Percentiles rank a stretch among this genome's conserved stretches.
These are phyloP conservation scores for Begonia peltatifolia DNA, from an alignment of 306 rosid species.

Conservation along the genomic window DNA sequence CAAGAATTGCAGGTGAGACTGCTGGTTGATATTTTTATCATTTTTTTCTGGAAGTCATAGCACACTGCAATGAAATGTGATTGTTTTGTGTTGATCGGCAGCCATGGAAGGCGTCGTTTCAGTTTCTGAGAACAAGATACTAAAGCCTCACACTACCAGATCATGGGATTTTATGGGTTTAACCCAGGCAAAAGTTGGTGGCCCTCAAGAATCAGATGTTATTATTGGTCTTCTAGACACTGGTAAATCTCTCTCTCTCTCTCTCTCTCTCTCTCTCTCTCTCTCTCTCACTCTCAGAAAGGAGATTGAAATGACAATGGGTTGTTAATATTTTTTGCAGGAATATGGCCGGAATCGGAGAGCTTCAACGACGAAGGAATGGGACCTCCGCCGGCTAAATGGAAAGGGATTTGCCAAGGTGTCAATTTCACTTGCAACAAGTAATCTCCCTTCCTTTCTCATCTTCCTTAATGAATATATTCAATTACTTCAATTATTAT, in stretches of 20 bases:
- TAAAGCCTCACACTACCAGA: constrained; percentile 25
- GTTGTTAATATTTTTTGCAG: constrained; percentile 16
- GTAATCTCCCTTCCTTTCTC: constrained; percentile 8
- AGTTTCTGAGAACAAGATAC: constrained; percentile 19
- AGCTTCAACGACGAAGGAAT: constrained; percentile 18
- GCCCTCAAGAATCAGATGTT: constrained; percentile 5
- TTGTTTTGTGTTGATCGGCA: neutral
- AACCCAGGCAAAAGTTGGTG: constrained; percentile 2
- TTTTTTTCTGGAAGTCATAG: neutral
- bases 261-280: too few relatives aligned
- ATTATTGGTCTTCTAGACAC: constrained; percentile 19
- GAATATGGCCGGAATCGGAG: constrained; percentile 27
- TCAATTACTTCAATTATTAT: too few relatives aligned
- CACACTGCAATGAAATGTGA: neutral
- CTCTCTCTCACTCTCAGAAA: neutral
- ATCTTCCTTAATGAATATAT: neutral
- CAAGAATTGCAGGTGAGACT: constrained; percentile 17
- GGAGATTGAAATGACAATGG: neutral
- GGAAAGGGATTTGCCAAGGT: constrained; percentile 24
- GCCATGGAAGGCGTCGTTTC: constrained; percentile 23
- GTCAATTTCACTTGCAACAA: constrained; percentile 27
- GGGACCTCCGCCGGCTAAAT: constrained; percentile 18
- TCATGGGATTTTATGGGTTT: constrained; percentile 28
- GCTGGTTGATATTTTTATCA: too few relatives aligned
- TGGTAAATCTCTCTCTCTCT: constrained; percentile 1